Evolutionary conservation across 129 eudicot species (phyloP), one percentile per base, ranked within the genome.

Genomic region (Logfia minima): DNA sequence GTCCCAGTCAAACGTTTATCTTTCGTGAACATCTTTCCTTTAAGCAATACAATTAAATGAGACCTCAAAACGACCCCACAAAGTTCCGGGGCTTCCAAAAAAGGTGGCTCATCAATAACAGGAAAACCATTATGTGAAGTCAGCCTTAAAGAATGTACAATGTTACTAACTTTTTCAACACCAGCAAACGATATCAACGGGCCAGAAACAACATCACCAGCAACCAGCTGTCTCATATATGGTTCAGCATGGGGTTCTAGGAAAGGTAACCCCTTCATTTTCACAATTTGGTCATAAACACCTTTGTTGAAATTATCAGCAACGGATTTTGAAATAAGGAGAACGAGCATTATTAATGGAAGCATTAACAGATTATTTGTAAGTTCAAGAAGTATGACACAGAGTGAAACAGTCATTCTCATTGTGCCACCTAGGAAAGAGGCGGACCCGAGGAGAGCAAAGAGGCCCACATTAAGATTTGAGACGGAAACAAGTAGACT

Each of bases 401-500:
- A 95, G 1, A 95, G 87, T 4, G 99, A 95, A 1, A 95, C 99
- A 0, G 97, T 95, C 99, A 95, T 95, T 74, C 99, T 86, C 99
- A 95, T 95, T 2, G 99, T 95, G 56, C 99, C 99, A 74, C 99
- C 99, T 19, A 95, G 92, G 55, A 95, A 95, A 3, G 99, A 91
- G 74, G 97, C 99, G 16, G 99, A 86, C 70, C 99, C 99, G 2
- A 95, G 96, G 51, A 95, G 89, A 13, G 96, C 88, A 71, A 87
- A 95, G 60, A 91, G 90, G n/a, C 99, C 99, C 13, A 83, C 84
- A 32, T 89, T 87, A 16, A 95, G 96, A 77, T 78, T 74, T 17
- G 97, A 87, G 58, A 87, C 6, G 14, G 91, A 32, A 34, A 81
- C 87, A 22, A 91, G 68, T 55, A 91, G 84, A 43, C 66, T 73